Evolutionary conservation across 1,139 yeast genomes (phyloP), one percentile per base, ranked within the genome.

Genomic region (Martiniozyma asiatica): DNA sequence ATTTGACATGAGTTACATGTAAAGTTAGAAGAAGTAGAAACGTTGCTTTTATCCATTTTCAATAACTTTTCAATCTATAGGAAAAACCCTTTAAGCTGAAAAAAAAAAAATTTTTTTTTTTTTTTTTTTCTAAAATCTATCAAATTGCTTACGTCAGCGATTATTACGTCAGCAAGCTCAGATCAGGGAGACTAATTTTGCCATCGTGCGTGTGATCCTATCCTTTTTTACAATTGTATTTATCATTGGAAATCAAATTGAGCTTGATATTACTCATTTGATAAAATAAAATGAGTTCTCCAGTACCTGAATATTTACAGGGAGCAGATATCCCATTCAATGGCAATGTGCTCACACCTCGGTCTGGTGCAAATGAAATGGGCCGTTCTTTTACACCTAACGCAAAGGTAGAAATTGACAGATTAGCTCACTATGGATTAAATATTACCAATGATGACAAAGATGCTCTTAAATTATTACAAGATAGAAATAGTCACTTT

Each of bases 1-100:
- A 87, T 65, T 9, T 73, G 76, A 53, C 98, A 89, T 15, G 94
- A 77, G 52, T 85, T 87, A 58, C 98, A 89, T 5, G 97, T 87
- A 32, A 30, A 43, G 6, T 13, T 26, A 6, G 24, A 14, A 5
- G 40, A 19, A 3, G 22, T 24, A 10, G n/a, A n/a, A n/a, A n/a
- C n/a, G n/a, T n/a, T n/a, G n/a, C n/a, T n/a, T n/a, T n/a, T n/a
- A n/a, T n/a, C n/a, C n/a, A n/a, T n/a, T n/a, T n/a, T n/a, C n/a
- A n/a, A n/a, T n/a, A n/a, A n/a, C n/a, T n/a, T n/a, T n/a, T n/a
- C n/a, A n/a, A n/a, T n/a, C n/a, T n/a, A n/a, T n/a, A n/a, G n/a
- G n/a, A n/a, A n/a, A n/a, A n/a, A n/a, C n/a, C n/a, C n/a, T n/a
- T n/a, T n/a, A n/a, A n/a, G n/a, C n/a, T n/a, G n/a, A n/a, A n/a